These are phyloP conservation scores for Cryptosporidium bovis DNA, from an alignment of 169 alveolate species.

Conservation along the genomic window DNA sequence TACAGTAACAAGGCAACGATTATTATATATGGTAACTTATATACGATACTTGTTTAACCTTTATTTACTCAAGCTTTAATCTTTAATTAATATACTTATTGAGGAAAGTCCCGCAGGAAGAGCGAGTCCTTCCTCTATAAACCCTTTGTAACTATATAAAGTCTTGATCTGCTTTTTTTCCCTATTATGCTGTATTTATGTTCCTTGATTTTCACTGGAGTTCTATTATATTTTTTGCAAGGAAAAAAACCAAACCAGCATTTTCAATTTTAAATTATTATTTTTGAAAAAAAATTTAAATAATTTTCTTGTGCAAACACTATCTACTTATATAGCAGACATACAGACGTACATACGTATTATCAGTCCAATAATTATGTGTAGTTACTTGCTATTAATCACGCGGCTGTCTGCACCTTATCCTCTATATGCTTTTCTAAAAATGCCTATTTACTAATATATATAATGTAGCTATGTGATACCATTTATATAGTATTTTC, in stretches of 20 bases:
- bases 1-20: too few species aligned
- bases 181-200: not conserved
- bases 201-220: conserved; percentile 34
- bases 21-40: too few species aligned
- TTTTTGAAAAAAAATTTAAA: conserved; percentile 1
- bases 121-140: too few species aligned
- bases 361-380: conserved; percentile 73
- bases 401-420: conserved; percentile 77
- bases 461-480: not conserved
- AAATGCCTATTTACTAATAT: not conserved
- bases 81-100: too few species aligned
- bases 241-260: conserved; percentile 31
- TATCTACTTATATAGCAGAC: conserved; percentile 75
- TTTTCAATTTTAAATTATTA: conserved; percentile 39
- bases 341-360: conserved; percentile 76
- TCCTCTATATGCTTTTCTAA: conserved; percentile 20
- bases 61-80: too few species aligned
- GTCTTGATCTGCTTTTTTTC: too few species aligned
- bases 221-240: conserved; percentile 30
- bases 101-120: too few species aligned
- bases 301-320: conserved; percentile 61
- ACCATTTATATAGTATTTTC: too few species aligned
- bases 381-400: conserved; percentile 75
- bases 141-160: too few species aligned
- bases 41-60: too few species aligned